Evolutionary conservation across 768 basidiomycete species (phyloP), one percentile per base, ranked within the genome.

Genomic region (Hydnomerulius pinastri): DNA sequence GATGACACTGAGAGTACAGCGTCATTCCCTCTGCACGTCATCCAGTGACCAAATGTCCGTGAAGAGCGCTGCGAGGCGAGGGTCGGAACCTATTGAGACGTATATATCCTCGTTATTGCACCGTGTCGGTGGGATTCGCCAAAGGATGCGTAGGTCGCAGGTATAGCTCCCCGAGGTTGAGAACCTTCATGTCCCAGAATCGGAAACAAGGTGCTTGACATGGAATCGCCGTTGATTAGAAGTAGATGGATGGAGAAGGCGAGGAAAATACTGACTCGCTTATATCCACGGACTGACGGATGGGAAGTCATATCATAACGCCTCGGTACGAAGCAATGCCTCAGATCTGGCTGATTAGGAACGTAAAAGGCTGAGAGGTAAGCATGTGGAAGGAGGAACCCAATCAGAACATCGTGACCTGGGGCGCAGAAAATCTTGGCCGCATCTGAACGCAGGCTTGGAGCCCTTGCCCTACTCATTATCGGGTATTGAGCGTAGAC

Each of bases 231-330:
- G 29, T 25, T 43, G 33, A 17, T n/a, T 17, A 6, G 17, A n/a
- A n/a, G n/a, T n/a, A n/a, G n/a, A n/a, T n/a, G n/a, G n/a, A n/a
- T n/a, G n/a, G n/a, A n/a, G n/a, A n/a, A n/a, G n/a, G n/a, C n/a
- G 27, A 43, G 27, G 27, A 13, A 20, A 18, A 18, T 15, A 49
- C 15, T 29, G 29, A 45, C 48, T 48, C 18, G 59, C 50, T 54
- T 66, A 66, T 66, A 45, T 68, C 65, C 65, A 66, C 65, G 65
- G 65, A 56, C 53, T 32, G 20, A 40, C 28, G 29, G 42, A 25
- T 15, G 13, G 18, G 38, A 48, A 2, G 27, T 24, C 23, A n/a
- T 23, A 27, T 30, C 17, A 28, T 55, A 55, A 47, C 46, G 46
- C 54, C 54, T 55, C 54, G 54, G 54, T 20, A 20, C 29, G 40